Base-by-base conservation (phyloP, 2,329 filamentous ascomycete species). In the Ustilaginoidea virens region DNA sequence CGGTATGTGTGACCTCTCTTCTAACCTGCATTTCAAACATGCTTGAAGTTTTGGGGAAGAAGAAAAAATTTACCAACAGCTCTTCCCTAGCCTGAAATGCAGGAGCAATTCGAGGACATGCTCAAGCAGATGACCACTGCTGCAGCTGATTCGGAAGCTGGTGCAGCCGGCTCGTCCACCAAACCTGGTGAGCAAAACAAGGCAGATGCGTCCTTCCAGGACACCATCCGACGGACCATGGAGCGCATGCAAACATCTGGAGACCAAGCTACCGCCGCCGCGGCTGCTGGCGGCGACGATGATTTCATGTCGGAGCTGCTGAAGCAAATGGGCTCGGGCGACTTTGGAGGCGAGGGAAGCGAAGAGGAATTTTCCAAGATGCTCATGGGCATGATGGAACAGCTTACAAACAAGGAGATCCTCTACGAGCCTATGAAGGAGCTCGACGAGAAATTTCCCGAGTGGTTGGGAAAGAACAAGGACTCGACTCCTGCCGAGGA, bases 361-460 rank as follows among this genome's bases (percentile, higher is more conserved):
- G 83, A 94, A 32, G 85, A 90, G 43, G 85, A 92, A 42, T 80
- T 96, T 44, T 85, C 82, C 33, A 87, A 92, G 58, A 83, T 96
- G 74, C 69, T 98, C 34, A 73, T 92, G 66, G 81, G 80, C 30
- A 93, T 96, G 83, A 96, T 98, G 87, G 83, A 96, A 57, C 86
- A 98, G 53, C 66, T 98, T 37, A 96, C 90, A 4, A 93, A 92
- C 54, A 96, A 93, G 61, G 90, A 96, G 42, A 94, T 98, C 37
- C 58, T 98, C 28, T 96, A 96, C 50, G 87, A 98, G 58, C 90
- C 90, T 3, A 94, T 98, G 85, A 93, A 93, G 60, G 90, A 98
- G 56, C 61, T 98, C 27, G 61, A 92, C 51, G 78, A 82, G 30
- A 96, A 94, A 54, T 98, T 90, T 47, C 87, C 86, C 0, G 73